Percentiles rank a stretch among this genome's conserved stretches.
phyloP scores from a whole-genome alignment of 352 stramenopile genomes.

The Phytophthora tentaculata region DNA sequence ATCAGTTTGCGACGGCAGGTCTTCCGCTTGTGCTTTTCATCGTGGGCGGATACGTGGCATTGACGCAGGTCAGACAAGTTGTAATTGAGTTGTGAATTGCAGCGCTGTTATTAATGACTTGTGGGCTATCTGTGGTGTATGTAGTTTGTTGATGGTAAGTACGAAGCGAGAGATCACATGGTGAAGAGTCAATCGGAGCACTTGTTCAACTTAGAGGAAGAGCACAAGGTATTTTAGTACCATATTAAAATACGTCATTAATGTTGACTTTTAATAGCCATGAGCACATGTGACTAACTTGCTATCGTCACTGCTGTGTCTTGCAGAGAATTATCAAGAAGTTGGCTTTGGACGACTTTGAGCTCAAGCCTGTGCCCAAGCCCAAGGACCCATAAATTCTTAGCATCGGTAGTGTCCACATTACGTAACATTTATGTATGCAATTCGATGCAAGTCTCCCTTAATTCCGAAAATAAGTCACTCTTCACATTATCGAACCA shows the following conservation, averaged over 20 bases:
- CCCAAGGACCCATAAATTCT: constrained; percentile 42
- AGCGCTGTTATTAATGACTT: constrained; percentile 6
- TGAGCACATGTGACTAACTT: too few relatives aligned
- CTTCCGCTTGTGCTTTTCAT: constrained; percentile 86
- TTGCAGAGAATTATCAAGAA: constrained; percentile 90
- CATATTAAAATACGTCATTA: too few relatives aligned
- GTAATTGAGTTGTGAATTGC: neutral
- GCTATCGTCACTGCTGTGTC: too few relatives aligned
- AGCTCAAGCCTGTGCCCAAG: constrained; percentile 84
- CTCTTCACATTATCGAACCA: constrained; percentile 9
- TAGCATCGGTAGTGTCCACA: neutral
- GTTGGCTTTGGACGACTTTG: constrained; percentile 81
- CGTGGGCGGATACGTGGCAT: constrained; percentile 72
- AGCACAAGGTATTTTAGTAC: constrained; percentile 72
- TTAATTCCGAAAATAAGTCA: constrained; percentile 15
- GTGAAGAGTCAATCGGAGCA: constrained; percentile 87
- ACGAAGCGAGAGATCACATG: constrained; percentile 76
- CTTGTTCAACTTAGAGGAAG: constrained; percentile 84
- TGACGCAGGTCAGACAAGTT: constrained; percentile 64
- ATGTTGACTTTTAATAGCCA: too few relatives aligned
- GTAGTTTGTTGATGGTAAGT: constrained; percentile 86
- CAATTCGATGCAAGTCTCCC: neutral
- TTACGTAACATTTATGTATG: neutral
- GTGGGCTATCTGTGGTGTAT: constrained; percentile 7
- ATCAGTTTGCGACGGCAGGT: constrained; percentile 71